A percentile compares a stretch with the other conserved stretches of the same genome.
Conservation (phyloP, 495 filamentous ascomycete genomes). For the Lophiostoma macrostomum region DNA sequence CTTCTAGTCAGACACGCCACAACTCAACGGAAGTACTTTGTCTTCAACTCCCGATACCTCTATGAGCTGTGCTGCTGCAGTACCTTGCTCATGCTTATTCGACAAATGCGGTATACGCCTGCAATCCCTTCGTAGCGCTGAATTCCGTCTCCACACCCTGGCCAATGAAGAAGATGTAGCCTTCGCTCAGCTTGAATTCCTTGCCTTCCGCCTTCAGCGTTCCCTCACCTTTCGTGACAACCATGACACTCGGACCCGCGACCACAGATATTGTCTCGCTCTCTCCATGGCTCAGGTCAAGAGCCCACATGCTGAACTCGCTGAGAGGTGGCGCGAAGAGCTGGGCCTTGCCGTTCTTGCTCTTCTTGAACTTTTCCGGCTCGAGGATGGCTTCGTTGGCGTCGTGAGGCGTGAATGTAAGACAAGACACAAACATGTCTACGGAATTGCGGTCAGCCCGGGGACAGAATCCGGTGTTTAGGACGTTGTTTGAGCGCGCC, state of each 20-base stretch:
- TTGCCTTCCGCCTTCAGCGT: constrained; percentile 55
- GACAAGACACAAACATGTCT: constrained; percentile 57
- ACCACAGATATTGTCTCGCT: constrained; percentile 56
- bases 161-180: constrained; percentile 68
- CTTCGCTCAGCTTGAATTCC: constrained; percentile 56
- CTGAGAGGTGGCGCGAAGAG: constrained; percentile 66
- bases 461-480: constrained; percentile 74
- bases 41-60: too few species aligned
- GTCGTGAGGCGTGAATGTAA: constrained; percentile 62
- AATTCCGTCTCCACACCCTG: constrained; percentile 54
- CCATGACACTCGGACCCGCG: constrained; percentile 62
- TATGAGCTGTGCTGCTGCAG: too few species aligned
- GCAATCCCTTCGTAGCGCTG: constrained; percentile 49
- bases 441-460: constrained; percentile 58
- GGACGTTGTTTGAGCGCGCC: constrained; percentile 76
- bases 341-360: constrained; percentile 56
- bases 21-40: too few species aligned
- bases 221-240: constrained; percentile 62
- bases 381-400: constrained; percentile 52
- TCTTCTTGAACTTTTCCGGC: constrained; percentile 49
- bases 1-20: too few species aligned
- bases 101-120: constrained; percentile 39
- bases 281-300: constrained; percentile 44
- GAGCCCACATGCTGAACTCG: constrained; percentile 44
- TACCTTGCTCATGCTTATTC: constrained; percentile 10